Conservation (phyloP, 305 asterid species). For the Caryopteris hybrid region DNA sequence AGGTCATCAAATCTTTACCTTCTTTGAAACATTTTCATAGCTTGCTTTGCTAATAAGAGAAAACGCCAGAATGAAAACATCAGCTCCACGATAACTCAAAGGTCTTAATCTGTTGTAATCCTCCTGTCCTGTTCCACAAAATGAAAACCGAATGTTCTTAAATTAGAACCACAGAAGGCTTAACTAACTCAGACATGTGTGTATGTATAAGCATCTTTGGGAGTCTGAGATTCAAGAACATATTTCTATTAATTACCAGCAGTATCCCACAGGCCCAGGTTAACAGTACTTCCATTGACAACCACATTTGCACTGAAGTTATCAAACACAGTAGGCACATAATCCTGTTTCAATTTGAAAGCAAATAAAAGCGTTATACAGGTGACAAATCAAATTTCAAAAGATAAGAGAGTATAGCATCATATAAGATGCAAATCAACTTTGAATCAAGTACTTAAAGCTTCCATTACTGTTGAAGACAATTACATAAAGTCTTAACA, state of each 20-base stretch:
- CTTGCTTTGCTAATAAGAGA: conserved; percentile 98
- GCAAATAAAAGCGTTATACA: conserved; percentile 13
- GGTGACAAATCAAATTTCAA: neutral
- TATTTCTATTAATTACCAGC: conserved; percentile 60
- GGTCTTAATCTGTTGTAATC: conserved; percentile 97
- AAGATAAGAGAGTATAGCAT: neutral
- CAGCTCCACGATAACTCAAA: conserved; percentile 98
- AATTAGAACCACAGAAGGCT: conserved; percentile 5
- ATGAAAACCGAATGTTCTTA: conserved; percentile 5
- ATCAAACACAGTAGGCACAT: conserved; percentile 95
- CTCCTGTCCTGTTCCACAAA: conserved; percentile 78
- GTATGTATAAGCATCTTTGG: neutral
- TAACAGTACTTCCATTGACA: conserved; percentile 89
- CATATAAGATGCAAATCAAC: conserved; percentile 4
- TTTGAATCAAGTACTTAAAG: neutral
- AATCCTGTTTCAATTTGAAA: conserved; percentile 55
- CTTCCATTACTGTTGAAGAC: neutral
- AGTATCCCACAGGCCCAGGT: conserved; percentile 98
- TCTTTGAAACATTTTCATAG: conserved; percentile 93
- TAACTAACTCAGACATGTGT: neutral
- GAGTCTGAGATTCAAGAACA: neutral
- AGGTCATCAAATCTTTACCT: conserved; percentile 41
- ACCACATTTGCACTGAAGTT: conserved; percentile 98
- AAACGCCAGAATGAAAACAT: conserved; percentile 95
- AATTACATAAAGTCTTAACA: neutral